Percentiles rank a stretch among this genome's conserved stretches.
Evolutionary conservation across 768 basidiomycete genomes (phyloP).

Genomic region (Leccinellum rugosiceps): DNA sequence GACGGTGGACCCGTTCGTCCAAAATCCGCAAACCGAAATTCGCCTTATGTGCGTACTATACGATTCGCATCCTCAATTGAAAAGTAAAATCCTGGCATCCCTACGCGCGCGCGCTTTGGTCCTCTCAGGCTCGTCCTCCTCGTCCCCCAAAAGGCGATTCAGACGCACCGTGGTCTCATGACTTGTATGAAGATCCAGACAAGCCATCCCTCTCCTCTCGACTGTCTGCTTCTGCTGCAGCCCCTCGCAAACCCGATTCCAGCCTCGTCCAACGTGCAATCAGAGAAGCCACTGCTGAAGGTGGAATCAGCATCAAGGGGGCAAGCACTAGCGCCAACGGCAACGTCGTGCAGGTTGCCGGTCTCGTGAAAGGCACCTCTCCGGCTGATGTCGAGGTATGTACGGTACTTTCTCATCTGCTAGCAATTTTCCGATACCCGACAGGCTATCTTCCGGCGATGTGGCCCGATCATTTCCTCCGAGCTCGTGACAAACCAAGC

Average conservation of each 20-base stretch:
- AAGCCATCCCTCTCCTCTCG: slow-evolving; percentile 56
- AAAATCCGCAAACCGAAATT: slow-evolving; percentile 29
- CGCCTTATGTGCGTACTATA: slow-evolving; percentile 35
- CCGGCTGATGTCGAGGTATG: slow-evolving; percentile 68
- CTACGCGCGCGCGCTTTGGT: not conserved
- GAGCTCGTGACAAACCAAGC: slow-evolving; percentile 16
- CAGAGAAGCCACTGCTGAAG: slow-evolving; percentile 50
- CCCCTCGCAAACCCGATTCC: slow-evolving; percentile 51
- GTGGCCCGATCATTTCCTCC: slow-evolving; percentile 58
- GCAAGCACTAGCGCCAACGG: slow-evolving; percentile 50
- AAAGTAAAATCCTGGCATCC: slow-evolving; percentile 12
- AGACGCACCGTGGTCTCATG: slow-evolving; percentile 69
- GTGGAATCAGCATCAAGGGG: slow-evolving; percentile 63
- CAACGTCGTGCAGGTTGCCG: slow-evolving; percentile 73
- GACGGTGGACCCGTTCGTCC: slow-evolving; percentile 32
- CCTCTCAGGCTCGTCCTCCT: slow-evolving; percentile 36
- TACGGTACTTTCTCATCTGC: not conserved
- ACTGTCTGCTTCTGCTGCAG: slow-evolving; percentile 40
- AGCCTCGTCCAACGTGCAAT: slow-evolving; percentile 60
- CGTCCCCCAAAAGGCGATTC: slow-evolving; percentile 63
- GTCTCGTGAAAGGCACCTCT: slow-evolving; percentile 72
- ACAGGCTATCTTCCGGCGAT: slow-evolving; percentile 76
- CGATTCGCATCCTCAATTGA: slow-evolving; percentile 29
- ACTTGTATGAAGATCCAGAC: slow-evolving; percentile 60
- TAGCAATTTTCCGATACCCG: slow-evolving; percentile 1